Base-by-base conservation (phyloP, 768 basidiomycete species). In the Tubosaeta sp. region DNA sequence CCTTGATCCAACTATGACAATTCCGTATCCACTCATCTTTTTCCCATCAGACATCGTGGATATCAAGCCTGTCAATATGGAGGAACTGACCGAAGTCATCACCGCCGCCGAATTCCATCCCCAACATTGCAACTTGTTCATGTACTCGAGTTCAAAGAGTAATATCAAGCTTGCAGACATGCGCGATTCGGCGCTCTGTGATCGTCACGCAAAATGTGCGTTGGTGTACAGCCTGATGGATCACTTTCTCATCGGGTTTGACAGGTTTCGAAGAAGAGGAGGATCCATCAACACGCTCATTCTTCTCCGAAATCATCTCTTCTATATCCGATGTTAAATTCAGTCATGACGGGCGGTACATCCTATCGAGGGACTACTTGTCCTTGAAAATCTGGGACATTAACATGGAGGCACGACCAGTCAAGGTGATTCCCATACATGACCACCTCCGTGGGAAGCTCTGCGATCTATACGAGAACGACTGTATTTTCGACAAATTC, bases 41-140 rank as follows among this genome's bases (percentile, higher is more conserved):
- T 27, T 22, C 27, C 17, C 47, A 12, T 62, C 39, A 99, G 97
- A 99, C 73, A 98, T 99, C 65, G 95, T 99, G 57, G 97, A 99
- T 71, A 98, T 99, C 82, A 99, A 99, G 69, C 97, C 97, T 2
- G 85, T 92, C 64, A 99, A 99, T 72, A 99, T 99, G 97, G 97
- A 99, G 68, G 97, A 99, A 71, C 79, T 99, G 50, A 98, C 97
- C 14, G 97, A 99, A 70, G 97, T 99, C 67, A 98, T 99, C 71
- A 99, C 97, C n/a, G 92, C 95, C 11, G 93, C 97, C 44, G 97
- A 99, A 73, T 98, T 99, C 73, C 97, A 98, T 68, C 97, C 97
- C 31, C 81, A 84, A 48, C 91, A 95, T 58, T 98, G 97, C 84
- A 98, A 98, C 71, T 76, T 91, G 46, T 98, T 99, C 77, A 97